Evolutionary conservation across 805 yeast genomes (phyloP), one percentile per base, ranked within the genome.

Genomic region (Candida peoriensis): DNA sequence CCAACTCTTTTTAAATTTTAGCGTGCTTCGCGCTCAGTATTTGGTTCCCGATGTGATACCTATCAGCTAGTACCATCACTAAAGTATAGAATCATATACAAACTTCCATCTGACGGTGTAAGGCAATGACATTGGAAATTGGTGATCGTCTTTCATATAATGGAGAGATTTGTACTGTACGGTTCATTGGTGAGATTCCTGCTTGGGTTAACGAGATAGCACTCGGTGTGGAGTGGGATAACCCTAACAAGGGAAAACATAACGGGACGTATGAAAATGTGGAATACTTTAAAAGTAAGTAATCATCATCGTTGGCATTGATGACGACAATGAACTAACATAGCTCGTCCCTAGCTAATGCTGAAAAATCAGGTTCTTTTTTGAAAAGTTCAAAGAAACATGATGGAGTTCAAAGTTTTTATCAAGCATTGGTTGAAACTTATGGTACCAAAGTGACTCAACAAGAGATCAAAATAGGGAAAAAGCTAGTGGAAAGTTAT

Each of bases 201-300:
- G 64, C 61, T 10, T 87, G 96, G 96, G 70, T 73, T 0, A 52
- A 55, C 8, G 61, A 55, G 0, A 26, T 44, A 1, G 87, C 90
- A 0, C 55, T 74, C 11, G 97, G 97, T 1, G 68, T 89, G 4
- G 96, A 89, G 55, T 89, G 96, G 96, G 97, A 89, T 53, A 64
- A 76, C 29, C 58, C 68, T 0, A 36, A 40, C 0, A 63, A 87
- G 23, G 97, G 97, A 2, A 85, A 79, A 47, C 76, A 88, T 53
- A 61, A 72, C 42, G 97, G 97, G 0, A 38, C 52, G 1, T 41
- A 75, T 19, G 63, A 72, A 15, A 85, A 80, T 0, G 47, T 57
- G 1, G 46, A 53, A 34, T 85, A 85, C 53, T 89, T 89, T 54
- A 22, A 43, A 6, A 48, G 63, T 29, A 6, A 16, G 25, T 27